A percentile compares a stretch with the other conserved stretches of the same genome.
Conservation (phyloP, 306 rosid genomes). For the Cucurbita pepo region DNA sequence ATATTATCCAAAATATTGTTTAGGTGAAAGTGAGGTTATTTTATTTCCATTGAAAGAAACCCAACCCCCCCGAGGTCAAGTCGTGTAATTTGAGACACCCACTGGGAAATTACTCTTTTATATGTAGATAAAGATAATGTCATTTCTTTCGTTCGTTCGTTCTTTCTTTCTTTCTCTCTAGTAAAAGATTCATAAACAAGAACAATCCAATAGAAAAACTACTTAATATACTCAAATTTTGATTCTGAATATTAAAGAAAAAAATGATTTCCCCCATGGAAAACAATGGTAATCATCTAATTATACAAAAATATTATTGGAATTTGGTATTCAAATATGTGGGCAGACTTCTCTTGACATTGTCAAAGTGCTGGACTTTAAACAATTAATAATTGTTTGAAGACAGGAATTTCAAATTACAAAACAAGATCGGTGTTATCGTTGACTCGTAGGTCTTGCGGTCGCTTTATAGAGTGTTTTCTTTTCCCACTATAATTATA, state of each 20-base stretch:
- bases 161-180: not conserved
- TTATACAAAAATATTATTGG: too few relatives aligned
- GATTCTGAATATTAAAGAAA: too few relatives aligned
- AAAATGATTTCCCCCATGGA: too few relatives aligned
- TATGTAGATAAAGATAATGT: constrained; percentile 7
- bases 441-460: not conserved
- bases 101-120: not conserved
- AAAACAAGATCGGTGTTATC: not conserved
- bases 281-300: too few relatives aligned
- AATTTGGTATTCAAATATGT: too few relatives aligned
- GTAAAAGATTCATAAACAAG: not conserved
- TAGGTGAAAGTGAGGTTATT: not conserved
- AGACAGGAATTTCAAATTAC: not conserved
- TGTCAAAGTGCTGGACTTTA: not conserved
- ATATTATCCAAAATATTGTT: not conserved
- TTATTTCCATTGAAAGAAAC: not conserved
- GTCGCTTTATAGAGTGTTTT: not conserved
- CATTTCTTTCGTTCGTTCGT: not conserved
- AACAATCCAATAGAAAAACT: too few relatives aligned
- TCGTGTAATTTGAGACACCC: constrained; percentile 3
- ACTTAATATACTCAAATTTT: too few relatives aligned
- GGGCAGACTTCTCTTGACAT: too few relatives aligned
- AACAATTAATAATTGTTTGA: too few relatives aligned
- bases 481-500: not conserved
- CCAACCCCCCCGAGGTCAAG: not conserved